Conservation (phyloP, 2,329 filamentous ascomycete genomes). For the Fusarium citri region DNA sequence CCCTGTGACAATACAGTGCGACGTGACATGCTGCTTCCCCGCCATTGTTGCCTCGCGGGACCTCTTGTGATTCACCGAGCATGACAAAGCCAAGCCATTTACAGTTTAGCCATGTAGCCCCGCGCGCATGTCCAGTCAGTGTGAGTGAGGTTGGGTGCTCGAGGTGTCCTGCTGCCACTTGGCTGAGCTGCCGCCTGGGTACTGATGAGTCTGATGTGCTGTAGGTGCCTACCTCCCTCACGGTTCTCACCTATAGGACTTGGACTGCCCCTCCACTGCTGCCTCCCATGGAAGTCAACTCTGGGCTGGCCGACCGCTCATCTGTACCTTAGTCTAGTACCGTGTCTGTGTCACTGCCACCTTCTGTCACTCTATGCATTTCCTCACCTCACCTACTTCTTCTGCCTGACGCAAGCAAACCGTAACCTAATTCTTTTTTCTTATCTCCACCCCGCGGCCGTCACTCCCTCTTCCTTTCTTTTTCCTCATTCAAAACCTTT, state of each 20-base stretch:
- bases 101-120: slow-evolving; percentile 40
- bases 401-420: slow-evolving; percentile 47
- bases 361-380: slow-evolving; percentile 37
- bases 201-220: neutral
- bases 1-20: slow-evolving; percentile 42
- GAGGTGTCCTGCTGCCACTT: slow-evolving; percentile 33
- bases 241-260: slow-evolving; percentile 6
- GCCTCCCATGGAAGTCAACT: slow-evolving; percentile 17
- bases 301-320: slow-evolving; percentile 44
- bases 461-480: slow-evolving; percentile 30
- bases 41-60: slow-evolving; percentile 44
- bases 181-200: slow-evolving; percentile 29
- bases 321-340: slow-evolving; percentile 31
- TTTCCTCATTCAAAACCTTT: slow-evolving; percentile 2
- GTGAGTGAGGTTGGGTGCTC: slow-evolving; percentile 26
- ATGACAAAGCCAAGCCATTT: slow-evolving; percentile 16
- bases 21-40: slow-evolving; percentile 44
- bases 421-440: slow-evolving; percentile 45
- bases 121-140: slow-evolving; percentile 43
- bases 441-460: slow-evolving; percentile 26
- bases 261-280: slow-evolving; percentile 34
- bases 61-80: slow-evolving; percentile 46
- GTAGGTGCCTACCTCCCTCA: neutral
- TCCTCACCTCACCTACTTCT: slow-evolving; percentile 41
- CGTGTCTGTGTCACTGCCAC: slow-evolving; percentile 43